A percentile compares a stretch with the other conserved stretches of the same genome.
Conservation (phyloP, 805 yeast genomes). For the Brettanomyces sp. region DNA sequence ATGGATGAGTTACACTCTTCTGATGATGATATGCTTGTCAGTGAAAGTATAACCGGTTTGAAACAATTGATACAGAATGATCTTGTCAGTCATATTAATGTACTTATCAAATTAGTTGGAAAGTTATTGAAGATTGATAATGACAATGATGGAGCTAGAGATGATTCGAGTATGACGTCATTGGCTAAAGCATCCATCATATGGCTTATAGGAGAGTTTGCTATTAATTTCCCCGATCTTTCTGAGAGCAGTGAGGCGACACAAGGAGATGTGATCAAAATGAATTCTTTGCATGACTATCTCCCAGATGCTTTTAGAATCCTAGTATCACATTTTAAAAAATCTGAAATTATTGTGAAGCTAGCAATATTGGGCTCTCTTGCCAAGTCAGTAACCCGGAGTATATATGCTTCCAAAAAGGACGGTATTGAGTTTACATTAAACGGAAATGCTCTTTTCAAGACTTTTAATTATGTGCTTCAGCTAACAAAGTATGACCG, state of each 20-base stretch:
- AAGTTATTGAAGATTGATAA: slow-evolving; percentile 11
- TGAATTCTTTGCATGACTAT: slow-evolving; percentile 20
- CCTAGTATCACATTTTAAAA: slow-evolving; percentile 46
- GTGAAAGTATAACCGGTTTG: slow-evolving; percentile 65
- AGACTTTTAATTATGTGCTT: slow-evolving; percentile 53
- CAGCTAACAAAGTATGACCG: slow-evolving; percentile 66
- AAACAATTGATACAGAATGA: slow-evolving; percentile 62
- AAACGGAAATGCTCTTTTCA: slow-evolving; percentile 27
- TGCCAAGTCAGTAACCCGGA: slow-evolving; percentile 58
- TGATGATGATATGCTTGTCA: slow-evolving; percentile 28
- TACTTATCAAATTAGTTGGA: slow-evolving; percentile 40
- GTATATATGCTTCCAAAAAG: slow-evolving; percentile 33
- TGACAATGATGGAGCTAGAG: slow-evolving; percentile 2
- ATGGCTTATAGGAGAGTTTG: slow-evolving; percentile 87
- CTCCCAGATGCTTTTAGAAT: slow-evolving; percentile 72
- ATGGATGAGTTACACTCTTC: slow-evolving; percentile 28
- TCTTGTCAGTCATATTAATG: slow-evolving; percentile 41
- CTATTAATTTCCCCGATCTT: slow-evolving; percentile 16
- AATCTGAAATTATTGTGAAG: slow-evolving; percentile 45
- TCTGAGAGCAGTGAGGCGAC: neutral
- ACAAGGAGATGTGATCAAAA: neutral
- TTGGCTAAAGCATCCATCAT: slow-evolving; percentile 72
- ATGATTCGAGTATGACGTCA: slow-evolving; percentile 7
- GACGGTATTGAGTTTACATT: slow-evolving; percentile 22
- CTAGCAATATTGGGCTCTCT: slow-evolving; percentile 64